Evolutionary conservation across 331 rosid genomes (phyloP), one percentile per base, ranked within the genome.

Genomic region (Malus hybrid): DNA sequence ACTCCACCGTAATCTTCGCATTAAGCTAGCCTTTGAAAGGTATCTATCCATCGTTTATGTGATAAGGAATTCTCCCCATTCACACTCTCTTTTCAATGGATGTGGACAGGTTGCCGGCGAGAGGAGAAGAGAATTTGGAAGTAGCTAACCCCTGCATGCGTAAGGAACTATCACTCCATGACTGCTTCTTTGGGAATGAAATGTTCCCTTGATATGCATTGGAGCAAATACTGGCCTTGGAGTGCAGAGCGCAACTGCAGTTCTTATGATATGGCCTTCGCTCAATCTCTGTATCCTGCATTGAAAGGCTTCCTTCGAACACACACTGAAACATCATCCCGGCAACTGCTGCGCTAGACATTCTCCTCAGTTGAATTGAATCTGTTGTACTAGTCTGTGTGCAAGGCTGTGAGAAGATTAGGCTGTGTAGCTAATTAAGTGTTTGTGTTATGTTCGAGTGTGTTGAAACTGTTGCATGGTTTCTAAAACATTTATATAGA

Each of bases 251-350:
- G 44, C 93, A 89, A 18, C 86, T 77, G 76, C 88, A 89, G 34
- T 87, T 83, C 28, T 79, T 82, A 64, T 85, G 91, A 81, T 87
- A 87, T 24, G 93, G 91, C 69, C 89, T 85, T 22, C 86, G 7
- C 71, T 85, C 87, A 64, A 81, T 72, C 14, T 80, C 87, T 20
- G 4, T 77, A 61, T 85, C 91, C 24, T 67, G 79, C 77, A 79
- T n/a, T 66, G 93, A 81, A 10, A 86, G 59, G 29, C 87, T 80
- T 79, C 82, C 90, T 79, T 84, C 85, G 74, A 80, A 82, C 7
- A 81, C 83, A 70, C 79, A 67, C 69, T 28, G 75, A 64, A 80
- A 34, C 74, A 85, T 67, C 85, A 81, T 75, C 20, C 84, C 75
- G 9, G 61, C 64, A 34, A 86, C 84, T 33, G 77, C 81, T 12